Conservation (phyloP, 805 yeast genomes). For the Cyberlindnera subsufficiens region DNA sequence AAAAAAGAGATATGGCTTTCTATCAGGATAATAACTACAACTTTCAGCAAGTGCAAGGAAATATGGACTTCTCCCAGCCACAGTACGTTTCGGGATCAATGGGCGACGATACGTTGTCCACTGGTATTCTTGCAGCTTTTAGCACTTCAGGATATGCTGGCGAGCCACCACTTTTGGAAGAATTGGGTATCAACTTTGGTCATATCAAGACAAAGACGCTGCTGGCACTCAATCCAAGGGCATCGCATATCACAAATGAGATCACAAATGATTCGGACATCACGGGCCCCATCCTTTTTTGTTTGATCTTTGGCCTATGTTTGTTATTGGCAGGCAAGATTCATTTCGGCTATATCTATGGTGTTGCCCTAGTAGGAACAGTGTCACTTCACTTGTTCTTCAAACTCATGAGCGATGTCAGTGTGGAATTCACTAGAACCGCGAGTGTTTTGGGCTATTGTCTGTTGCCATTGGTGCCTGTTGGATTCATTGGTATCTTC, state of each 20-base stretch:
- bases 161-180: slow-evolving; percentile 91
- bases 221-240: slow-evolving; percentile 74
- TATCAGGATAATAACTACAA: not conserved
- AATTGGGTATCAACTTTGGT: slow-evolving; percentile 84
- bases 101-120: slow-evolving; percentile 42
- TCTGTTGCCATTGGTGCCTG: slow-evolving; percentile 76
- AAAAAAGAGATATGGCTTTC: not conserved
- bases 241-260: slow-evolving; percentile 51
- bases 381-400: slow-evolving; percentile 77
- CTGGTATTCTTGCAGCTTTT: slow-evolving; percentile 86
- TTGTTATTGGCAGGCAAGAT: slow-evolving; percentile 85
- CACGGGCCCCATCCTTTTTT: slow-evolving; percentile 92
- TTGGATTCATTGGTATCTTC: slow-evolving; percentile 62
- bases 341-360: slow-evolving; percentile 95
- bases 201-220: slow-evolving; percentile 82
- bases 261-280: slow-evolving; percentile 84
- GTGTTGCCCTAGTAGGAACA: slow-evolving; percentile 91
- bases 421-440: slow-evolving; percentile 58
- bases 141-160: slow-evolving; percentile 91
- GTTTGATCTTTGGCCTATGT: slow-evolving; percentile 78
- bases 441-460: slow-evolving; percentile 95
- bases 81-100: slow-evolving; percentile 18
- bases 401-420: slow-evolving; percentile 70
- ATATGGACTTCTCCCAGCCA: slow-evolving; percentile 27
- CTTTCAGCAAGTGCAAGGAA: slow-evolving; percentile 24